These are phyloP conservation scores for Tricladium varicosporioides DNA, from an alignment of 2,329 filamentous ascomycete species.

Conservation along the genomic window DNA sequence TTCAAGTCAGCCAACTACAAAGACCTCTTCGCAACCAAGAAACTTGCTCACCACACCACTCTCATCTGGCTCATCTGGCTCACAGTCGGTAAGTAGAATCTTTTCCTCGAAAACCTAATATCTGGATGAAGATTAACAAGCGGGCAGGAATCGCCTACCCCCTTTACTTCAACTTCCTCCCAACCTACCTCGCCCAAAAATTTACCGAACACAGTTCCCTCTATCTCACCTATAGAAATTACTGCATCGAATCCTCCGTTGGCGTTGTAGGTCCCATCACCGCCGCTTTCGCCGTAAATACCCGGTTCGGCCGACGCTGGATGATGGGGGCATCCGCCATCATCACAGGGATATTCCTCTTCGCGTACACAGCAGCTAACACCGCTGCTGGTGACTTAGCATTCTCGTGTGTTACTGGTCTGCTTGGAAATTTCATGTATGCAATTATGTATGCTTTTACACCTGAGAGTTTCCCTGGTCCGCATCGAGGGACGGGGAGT, in stretches of 20 bases:
- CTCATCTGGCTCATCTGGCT: conserved; percentile 13
- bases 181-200: conserved; percentile 12
- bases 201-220: conserved; percentile 5
- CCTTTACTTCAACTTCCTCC: conserved; percentile 16
- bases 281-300: conserved; percentile 11
- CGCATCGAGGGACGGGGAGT: conserved; percentile 52
- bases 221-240: conserved; percentile 11
- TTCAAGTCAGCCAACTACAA: conserved; percentile 14
- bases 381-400: conserved; percentile 23
- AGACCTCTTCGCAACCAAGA: conserved; percentile 7
- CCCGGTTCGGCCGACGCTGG: conserved; percentile 9
- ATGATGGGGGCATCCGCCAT: conserved; percentile 15
- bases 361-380: conserved; percentile 23
- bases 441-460: conserved; percentile 46
- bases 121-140: too few species aligned
- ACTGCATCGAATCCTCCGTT: conserved; percentile 7
- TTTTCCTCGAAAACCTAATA: too few species aligned
- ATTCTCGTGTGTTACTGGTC: conserved; percentile 26
- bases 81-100: conserved; percentile 5
- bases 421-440: conserved; percentile 24
- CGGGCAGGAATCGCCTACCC: conserved; percentile 10
- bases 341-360: conserved; percentile 23
- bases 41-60: conserved; percentile 4
- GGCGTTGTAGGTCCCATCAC: conserved; percentile 9
- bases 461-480: conserved; percentile 56